Evolutionary conservation across 108 stramenopile species (phyloP).

Genomic region (Mediolabrus comicus): DNA sequence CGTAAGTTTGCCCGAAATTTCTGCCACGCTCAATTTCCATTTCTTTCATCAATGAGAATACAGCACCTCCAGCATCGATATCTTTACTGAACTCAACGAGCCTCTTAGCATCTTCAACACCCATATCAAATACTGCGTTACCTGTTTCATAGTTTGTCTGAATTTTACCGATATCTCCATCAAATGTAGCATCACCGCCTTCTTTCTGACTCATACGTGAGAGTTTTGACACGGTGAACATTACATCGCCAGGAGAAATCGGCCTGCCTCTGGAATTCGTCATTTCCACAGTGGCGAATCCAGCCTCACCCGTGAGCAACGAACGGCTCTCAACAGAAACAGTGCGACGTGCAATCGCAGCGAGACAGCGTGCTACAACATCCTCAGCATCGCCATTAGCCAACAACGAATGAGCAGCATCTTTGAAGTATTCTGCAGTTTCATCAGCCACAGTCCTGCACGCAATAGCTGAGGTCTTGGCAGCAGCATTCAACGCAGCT

Average conservation of each 20-base stretch:
- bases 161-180: conserved; percentile 85
- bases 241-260: conserved; percentile 79
- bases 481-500: conserved; percentile 79
- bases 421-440: conserved; percentile 74
- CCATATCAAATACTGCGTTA: conserved; percentile 83
- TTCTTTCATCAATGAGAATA: conserved; percentile 68
- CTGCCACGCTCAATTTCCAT: conserved; percentile 75
- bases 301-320: conserved; percentile 82
- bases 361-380: conserved; percentile 86
- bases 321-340: conserved; percentile 69
- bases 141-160: conserved; percentile 67
- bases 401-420: conserved; percentile 68
- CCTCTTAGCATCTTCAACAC: conserved; percentile 80
- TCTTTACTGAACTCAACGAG: conserved; percentile 78
- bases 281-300: conserved; percentile 82
- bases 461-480: conserved; percentile 84
- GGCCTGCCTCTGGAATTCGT: conserved; percentile 54
- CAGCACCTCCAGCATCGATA: conserved; percentile 73
- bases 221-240: conserved; percentile 86
- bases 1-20: conserved; percentile 58
- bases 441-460: conserved; percentile 73
- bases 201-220: conserved; percentile 68
- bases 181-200: conserved; percentile 63
- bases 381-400: conserved; percentile 49
- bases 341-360: conserved; percentile 80